These are phyloP conservation scores for Ophiostoma australiae DNA, from an alignment of 2,329 filamentous ascomycete genomes.

Conservation along the genomic window DNA sequence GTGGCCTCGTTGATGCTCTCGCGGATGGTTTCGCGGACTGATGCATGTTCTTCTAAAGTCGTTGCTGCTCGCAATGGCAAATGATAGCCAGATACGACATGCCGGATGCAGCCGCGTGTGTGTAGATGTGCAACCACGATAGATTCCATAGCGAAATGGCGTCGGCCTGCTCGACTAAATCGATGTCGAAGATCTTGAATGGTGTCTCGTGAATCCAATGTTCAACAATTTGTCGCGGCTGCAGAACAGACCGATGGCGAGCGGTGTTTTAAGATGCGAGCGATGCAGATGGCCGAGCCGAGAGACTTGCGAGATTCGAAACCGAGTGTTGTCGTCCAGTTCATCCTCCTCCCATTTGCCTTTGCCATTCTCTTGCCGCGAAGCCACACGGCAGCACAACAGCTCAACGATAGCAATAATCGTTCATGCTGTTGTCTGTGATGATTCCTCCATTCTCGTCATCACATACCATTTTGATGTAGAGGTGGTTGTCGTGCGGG, in stretches of 20 bases:
- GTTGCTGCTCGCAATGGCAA: neutral
- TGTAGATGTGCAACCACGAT: neutral
- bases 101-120: neutral
- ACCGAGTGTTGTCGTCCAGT: neutral
- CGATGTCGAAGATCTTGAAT: neutral
- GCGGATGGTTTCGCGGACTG: neutral
- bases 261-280: neutral
- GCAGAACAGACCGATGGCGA: neutral
- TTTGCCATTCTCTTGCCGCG: constrained; percentile 9
- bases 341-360: neutral
- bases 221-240: neutral
- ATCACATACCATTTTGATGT: constrained; percentile 27
- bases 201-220: neutral
- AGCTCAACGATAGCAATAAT: neutral
- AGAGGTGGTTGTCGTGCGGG: constrained; percentile 24
- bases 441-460: constrained; percentile 1
- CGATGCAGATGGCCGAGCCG: neutral
- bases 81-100: neutral
- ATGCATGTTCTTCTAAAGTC: neutral
- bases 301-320: neutral
- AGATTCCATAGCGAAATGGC: neutral
- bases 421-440: neutral
- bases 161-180: neutral
- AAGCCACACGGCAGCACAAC: constrained; percentile 5
- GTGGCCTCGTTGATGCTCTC: neutral